Evolutionary conservation across 2,329 filamentous ascomycete genomes (phyloP), one percentile per base, ranked within the genome.

Genomic region (Aspergillus sp.): DNA sequence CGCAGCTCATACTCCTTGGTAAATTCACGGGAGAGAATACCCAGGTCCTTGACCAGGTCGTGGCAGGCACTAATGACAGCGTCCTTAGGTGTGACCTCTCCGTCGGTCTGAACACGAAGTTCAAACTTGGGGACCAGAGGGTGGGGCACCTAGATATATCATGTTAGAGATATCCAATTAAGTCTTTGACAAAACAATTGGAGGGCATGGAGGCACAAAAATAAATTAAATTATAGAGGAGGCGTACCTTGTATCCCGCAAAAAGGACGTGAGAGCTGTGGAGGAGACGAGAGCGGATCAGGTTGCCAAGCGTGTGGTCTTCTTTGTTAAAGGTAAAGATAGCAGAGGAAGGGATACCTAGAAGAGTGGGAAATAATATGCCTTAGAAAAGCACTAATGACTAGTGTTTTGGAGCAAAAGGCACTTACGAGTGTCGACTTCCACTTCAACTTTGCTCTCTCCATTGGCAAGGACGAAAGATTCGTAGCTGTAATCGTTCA

Each of bases 241-340:
- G 65, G 63, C 50, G 67, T 85, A 86, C 82, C 70, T 94, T 94
- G 77, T 98, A 98, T 9, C 86, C 93, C 47, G 90, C 84, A 77
- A 97, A 95, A 57, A 86, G 75, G 57, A 98, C 86, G 64, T 94
- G 85, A 12, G 82, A 79, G 59, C 88, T 86, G 65, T 87, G 83
- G 71, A 93, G 83, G 45, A 98, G 85, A 59, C 91, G 88, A 60
- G 88, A 84, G 38, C 86, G 81, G 44, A 98, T 78, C 44, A 98
- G 78, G 67, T 98, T 96, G 57, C 85, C 93, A 27, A 98, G 80
- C 1, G 91, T 96, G 71, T 96, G 91, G 59, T 98, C 93, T 68
- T 98, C 93, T 69, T 96, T 97, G 70, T 89, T 88, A 70, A 98
- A 83, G 46, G 88, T 83, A 73, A 98, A 98, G 69, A 96, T 87